These are phyloP conservation scores for Cephaloascus albidus DNA, from an alignment of 805 yeast species.

Conservation along the genomic window DNA sequence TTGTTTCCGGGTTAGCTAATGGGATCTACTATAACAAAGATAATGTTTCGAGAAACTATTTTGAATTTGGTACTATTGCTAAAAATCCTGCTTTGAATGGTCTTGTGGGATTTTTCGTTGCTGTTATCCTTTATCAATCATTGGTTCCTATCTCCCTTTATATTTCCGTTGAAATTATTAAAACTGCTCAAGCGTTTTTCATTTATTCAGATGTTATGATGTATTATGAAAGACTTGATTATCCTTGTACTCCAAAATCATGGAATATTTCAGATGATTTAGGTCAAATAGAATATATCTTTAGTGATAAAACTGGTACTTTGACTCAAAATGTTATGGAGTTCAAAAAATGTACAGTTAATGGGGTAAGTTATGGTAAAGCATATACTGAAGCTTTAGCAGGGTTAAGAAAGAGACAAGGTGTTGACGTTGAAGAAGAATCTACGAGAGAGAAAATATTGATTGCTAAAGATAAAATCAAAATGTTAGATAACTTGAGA, in stretches of 20 bases:
- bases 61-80: conserved; percentile 55
- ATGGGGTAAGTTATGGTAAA: conserved; percentile 57
- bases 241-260: conserved; percentile 71
- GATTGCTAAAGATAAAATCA: conserved; percentile 30
- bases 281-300: conserved; percentile 76
- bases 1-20: conserved; percentile 60
- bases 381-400: conserved; percentile 76
- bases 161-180: conserved; percentile 71
- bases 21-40: conserved; percentile 47
- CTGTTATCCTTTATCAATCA: conserved; percentile 64
- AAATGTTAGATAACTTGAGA: conserved; percentile 38
- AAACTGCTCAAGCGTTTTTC: conserved; percentile 68
- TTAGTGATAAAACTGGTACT: conserved; percentile 81
- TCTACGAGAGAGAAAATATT: conserved; percentile 25
- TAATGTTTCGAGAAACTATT: conserved; percentile 38
- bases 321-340: conserved; percentile 80
- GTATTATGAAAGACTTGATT: conserved; percentile 62
- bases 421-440: conserved; percentile 49
- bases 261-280: conserved; percentile 81
- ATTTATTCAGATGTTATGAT: conserved; percentile 61
- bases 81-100: conserved; percentile 57
- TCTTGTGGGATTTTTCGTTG: conserved; percentile 59
- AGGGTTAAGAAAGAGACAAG: conserved; percentile 59
- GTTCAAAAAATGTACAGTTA: conserved; percentile 66
- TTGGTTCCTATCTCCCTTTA: conserved; percentile 75